Evolutionary conservation across 768 basidiomycete species (phyloP), one percentile per base, ranked within the genome.

Genomic region (Tremella yokohamensis): DNA sequence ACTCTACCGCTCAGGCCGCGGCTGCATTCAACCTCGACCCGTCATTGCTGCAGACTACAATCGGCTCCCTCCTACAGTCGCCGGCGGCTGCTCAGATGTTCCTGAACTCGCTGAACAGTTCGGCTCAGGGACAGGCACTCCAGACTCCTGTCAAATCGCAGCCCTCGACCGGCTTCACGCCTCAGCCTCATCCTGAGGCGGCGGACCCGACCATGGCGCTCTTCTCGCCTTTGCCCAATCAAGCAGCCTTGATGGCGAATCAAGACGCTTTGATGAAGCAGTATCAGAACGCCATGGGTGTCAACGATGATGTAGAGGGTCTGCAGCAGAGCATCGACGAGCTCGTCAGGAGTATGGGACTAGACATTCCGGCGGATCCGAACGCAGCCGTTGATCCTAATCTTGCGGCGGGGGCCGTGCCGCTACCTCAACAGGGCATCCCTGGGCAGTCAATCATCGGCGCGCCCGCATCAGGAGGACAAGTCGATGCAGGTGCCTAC

Each of bases 291-390:
- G 79, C 87, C 0, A 71, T 80, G 24, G 86, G 86, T 60, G 85
- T 91, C 45, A 84, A 85, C 58, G 81, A 82, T 47, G 87, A 88
- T 56, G 87, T 91, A 24, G 84, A 85, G 61, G 82, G 83, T 38
- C 76, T 90, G 53, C 83, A 87, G 60, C 79, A 77, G 12, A 84
- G 83, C 58, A 84, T 93, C 42, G 82, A 88, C 58, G 82, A 83
- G 6, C 79, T 92, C 59, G 87, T 90, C 26, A 81, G 86, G 61
- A 82, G 82, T 49, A 81, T 90, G 47, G 87, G 87, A 7, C 73
- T 87, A 49, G 86, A 89, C 69, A 79, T 84, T 34, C 61, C 65
- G 13, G 37, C 40, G 13, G 50, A 42, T 11, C 29, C 29, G 6
- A 34, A 34, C 11, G 29, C 29, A 6, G 29, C 29, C 11, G 11